Evolutionary conservation across 352 stramenopile genomes (phyloP).

Genomic region (Saprolegnia diclina): DNA sequence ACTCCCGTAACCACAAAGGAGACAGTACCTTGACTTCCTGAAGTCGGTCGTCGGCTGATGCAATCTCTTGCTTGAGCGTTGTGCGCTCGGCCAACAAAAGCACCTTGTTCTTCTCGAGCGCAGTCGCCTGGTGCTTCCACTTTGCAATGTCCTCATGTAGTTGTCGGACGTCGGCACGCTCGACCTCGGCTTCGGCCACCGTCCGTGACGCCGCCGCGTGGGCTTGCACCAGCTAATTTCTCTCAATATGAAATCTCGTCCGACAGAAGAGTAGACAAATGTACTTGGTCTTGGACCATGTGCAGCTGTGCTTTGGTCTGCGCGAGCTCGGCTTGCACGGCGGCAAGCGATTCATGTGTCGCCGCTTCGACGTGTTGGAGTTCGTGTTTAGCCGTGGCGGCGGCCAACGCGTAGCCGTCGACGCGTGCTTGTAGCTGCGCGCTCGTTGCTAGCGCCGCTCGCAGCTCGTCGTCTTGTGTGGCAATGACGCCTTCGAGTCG

Average conservation of each 20-base stretch:
- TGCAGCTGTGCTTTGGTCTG: constrained; percentile 34
- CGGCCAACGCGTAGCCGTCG: constrained; percentile 30
- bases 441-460: constrained; percentile 7
- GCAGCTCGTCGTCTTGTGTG: background rate
- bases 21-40: constrained; percentile 34
- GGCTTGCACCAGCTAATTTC: constrained; percentile 22
- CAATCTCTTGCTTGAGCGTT: constrained; percentile 36
- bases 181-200: constrained; percentile 37
- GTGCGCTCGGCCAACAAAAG: constrained; percentile 40
- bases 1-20: constrained; percentile 27
- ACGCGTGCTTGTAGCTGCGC: constrained; percentile 31
- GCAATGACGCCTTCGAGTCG: background rate
- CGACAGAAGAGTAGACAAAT: no score
- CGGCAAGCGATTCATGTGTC: constrained; percentile 32
- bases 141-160: constrained; percentile 48
- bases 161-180: constrained; percentile 35
- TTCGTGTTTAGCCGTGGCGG: background rate
- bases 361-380: constrained; percentile 28
- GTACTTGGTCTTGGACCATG: constrained; percentile 35
- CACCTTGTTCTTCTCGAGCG: constrained; percentile 40
- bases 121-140: constrained; percentile 50
- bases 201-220: constrained; percentile 39
- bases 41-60: constrained; percentile 35
- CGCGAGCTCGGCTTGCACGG: constrained; percentile 34
- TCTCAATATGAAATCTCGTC: background rate